A percentile compares a stretch with the other conserved stretches of the same genome.
These are phyloP conservation scores for Grigorovia transvaalensis DNA, from an alignment of 805 yeast genomes.

Conservation along the genomic window DNA sequence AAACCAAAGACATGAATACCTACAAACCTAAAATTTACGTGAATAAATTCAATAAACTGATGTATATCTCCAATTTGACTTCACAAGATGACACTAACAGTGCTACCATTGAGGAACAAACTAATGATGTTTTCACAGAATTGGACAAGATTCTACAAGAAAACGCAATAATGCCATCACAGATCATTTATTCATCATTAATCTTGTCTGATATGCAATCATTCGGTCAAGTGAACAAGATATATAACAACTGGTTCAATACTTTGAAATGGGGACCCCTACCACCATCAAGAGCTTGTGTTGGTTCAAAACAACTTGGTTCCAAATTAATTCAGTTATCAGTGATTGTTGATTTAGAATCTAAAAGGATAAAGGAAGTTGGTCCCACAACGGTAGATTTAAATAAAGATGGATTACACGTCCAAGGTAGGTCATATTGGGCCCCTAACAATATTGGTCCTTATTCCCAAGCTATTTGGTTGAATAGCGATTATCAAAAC, in stretches of 20 bases:
- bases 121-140: slow-evolving; percentile 38
- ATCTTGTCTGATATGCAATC: slow-evolving; percentile 52
- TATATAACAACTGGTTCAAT: slow-evolving; percentile 48
- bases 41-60: slow-evolving; percentile 19
- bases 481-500: slow-evolving; percentile 34
- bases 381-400: slow-evolving; percentile 6
- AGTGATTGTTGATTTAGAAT: slow-evolving; percentile 34
- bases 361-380: neutral
- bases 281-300: slow-evolving; percentile 87
- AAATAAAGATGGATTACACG: slow-evolving; percentile 65
- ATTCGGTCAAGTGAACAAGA: slow-evolving; percentile 50
- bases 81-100: slow-evolving; percentile 14
- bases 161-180: slow-evolving; percentile 30
- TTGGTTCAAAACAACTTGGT: slow-evolving; percentile 44
- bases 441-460: slow-evolving; percentile 98
- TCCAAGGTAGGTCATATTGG: slow-evolving; percentile 92
- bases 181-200: slow-evolving; percentile 51
- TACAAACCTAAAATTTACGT: slow-evolving; percentile 1
- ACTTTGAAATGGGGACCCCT: slow-evolving; percentile 32
- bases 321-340: slow-evolving; percentile 41
- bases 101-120: slow-evolving; percentile 34
- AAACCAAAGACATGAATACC: neutral
- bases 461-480: slow-evolving; percentile 70
- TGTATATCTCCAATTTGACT: slow-evolving; percentile 37
- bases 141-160: slow-evolving; percentile 29